Evolutionary conservation across 2,329 filamentous ascomycete genomes (phyloP).

Genomic region (Lachnum nothofagi): DNA sequence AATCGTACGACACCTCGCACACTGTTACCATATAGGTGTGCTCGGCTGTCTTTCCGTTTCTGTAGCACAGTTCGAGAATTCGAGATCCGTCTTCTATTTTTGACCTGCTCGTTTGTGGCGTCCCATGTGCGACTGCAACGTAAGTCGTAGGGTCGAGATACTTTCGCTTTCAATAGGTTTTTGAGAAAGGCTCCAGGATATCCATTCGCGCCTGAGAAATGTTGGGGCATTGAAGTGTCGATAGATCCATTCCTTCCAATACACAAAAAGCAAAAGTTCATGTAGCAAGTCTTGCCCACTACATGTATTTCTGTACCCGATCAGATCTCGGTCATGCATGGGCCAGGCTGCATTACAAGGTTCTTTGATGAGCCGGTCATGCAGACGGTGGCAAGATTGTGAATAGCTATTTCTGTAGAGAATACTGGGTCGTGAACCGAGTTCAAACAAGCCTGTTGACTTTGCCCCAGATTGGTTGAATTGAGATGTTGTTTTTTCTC

Average conservation of each 20-base stretch:
- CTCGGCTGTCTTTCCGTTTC: not conserved
- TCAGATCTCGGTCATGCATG: not conserved
- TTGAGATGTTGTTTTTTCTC: too few relatives aligned
- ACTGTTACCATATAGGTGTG: not conserved
- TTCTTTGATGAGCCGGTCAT: not conserved
- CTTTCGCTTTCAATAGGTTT: not conserved
- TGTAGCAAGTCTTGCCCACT: not conserved
- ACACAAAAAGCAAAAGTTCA: not conserved
- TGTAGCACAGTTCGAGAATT: not conserved
- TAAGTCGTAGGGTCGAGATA: not conserved
- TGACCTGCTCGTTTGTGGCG: not conserved
- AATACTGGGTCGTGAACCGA: not conserved
- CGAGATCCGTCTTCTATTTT: slow-evolving; percentile 1
- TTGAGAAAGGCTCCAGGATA: not conserved
- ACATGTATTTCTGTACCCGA: not conserved
- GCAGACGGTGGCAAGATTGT: not conserved
- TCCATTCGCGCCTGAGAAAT: not conserved
- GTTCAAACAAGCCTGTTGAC: not conserved
- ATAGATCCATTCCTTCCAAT: not conserved
- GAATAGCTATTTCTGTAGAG: not conserved
- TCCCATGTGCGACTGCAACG: not conserved
- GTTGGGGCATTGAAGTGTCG: not conserved
- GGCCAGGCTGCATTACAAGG: not conserved
- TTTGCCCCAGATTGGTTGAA: not conserved
- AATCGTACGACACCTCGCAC: not conserved